Evolutionary conservation across 352 stramenopile genomes (phyloP).

Genomic region (Pythium rishiriense): DNA sequence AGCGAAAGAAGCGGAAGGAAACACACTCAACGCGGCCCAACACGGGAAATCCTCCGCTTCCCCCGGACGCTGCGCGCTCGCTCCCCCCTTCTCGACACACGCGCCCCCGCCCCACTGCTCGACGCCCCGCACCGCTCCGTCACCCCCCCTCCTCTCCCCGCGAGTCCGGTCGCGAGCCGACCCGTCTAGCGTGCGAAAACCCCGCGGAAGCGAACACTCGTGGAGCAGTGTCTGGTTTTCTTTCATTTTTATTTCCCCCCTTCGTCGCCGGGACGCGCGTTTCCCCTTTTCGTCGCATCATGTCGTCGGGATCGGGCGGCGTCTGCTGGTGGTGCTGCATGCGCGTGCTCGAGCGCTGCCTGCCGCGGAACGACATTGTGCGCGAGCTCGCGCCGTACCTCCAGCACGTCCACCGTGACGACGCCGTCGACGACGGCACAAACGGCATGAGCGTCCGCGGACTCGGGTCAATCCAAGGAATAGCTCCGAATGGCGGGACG

Average conservation of each 20-base stretch:
- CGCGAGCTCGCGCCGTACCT: slow-evolving; percentile 83
- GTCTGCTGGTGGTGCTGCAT: slow-evolving; percentile 91
- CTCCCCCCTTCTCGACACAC: neutral
- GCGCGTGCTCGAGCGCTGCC: slow-evolving; percentile 82
- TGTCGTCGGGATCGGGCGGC: slow-evolving; percentile 25
- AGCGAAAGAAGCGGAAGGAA: slow-evolving; percentile 12
- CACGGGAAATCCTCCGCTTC: neutral
- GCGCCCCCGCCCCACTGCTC: neutral
- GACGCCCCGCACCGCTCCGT: neutral
- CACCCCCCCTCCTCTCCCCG: neutral
- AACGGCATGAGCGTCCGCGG: slow-evolving; percentile 5
- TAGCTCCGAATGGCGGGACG: neutral
- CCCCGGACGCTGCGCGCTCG: neutral
- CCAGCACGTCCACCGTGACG: slow-evolving; percentile 81
- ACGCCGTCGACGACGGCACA: slow-evolving; percentile 49
- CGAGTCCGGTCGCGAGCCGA: slow-evolving; percentile 5
- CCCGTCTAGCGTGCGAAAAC: neutral
- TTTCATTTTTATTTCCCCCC: neutral
- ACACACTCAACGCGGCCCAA: neutral
- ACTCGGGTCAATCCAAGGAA: slow-evolving; percentile 2
- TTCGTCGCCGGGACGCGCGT: neutral
- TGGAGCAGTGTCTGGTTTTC: neutral
- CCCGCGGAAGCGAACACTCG: neutral
- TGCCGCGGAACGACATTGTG: slow-evolving; percentile 88
- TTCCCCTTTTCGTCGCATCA: neutral